A percentile compares a stretch with the other conserved stretches of the same genome.
These are phyloP conservation scores for Xylariaceae sp. DNA, from an alignment of 2,329 filamentous ascomycete species.

Conservation along the genomic window DNA sequence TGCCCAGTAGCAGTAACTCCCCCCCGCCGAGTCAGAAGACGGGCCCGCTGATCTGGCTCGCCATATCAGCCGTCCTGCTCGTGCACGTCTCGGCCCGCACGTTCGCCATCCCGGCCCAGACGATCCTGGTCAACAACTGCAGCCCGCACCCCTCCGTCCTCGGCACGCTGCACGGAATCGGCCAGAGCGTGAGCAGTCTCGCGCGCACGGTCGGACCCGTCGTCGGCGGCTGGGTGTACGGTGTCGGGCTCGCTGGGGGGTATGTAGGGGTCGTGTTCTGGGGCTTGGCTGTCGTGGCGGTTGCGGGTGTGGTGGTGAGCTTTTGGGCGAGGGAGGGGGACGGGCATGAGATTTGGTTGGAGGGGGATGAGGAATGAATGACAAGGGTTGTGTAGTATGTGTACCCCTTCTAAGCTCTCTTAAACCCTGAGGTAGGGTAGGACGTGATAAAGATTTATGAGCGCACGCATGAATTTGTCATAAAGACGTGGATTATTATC, in stretches of 20 bases:
- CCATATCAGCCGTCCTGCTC: conserved; percentile 56
- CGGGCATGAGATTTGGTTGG: conserved; percentile 60
- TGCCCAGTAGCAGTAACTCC: conserved; percentile 45
- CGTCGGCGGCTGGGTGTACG: conserved; percentile 56
- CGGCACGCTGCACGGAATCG: conserved; percentile 45
- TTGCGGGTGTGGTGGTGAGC: conserved; percentile 45
- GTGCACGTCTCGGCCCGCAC: conserved; percentile 63
- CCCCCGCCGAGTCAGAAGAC: conserved; percentile 46
- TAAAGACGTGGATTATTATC: no score
- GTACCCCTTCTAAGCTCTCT: no score
- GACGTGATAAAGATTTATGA: no score
- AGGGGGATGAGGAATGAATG: conserved; percentile 58
- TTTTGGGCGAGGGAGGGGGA: conserved; percentile 55
- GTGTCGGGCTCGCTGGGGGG: conserved; percentile 50
- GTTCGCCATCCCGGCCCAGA: conserved; percentile 47
- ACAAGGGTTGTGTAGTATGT: no score
- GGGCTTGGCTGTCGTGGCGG: conserved; percentile 45
- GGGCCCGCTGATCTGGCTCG: conserved; percentile 56
- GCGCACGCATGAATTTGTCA: no score
- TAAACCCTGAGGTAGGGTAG: no score
- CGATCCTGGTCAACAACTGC: conserved; percentile 44
- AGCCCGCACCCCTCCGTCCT: conserved; percentile 43
- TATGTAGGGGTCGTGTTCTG: conserved; percentile 56
- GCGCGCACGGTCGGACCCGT: conserved; percentile 57
- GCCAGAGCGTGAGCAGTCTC: conserved; percentile 53